Evolutionary conservation across 257 asterid genomes (phyloP), one percentile per base, ranked within the genome.

Genomic region (Nicotiana obtusifolia): DNA sequence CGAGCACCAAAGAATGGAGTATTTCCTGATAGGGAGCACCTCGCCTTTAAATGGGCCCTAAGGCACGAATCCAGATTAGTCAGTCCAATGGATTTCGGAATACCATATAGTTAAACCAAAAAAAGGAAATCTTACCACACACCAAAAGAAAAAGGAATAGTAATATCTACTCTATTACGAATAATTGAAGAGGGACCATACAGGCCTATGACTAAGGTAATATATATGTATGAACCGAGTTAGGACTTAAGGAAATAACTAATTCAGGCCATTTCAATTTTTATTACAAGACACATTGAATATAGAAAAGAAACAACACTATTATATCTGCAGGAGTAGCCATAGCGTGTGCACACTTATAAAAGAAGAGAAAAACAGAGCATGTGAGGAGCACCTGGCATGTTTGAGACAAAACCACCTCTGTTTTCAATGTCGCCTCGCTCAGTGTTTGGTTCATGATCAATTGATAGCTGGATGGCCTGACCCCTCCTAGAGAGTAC

Each of bases 391-490:
- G 78, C 85, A 95, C 99, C 99, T 86, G 99, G 99, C 95, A 95
- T 89, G 88, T 93, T 95, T 13, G 99, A 92, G 86, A 95, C 99
- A 71, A 95, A 95, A 69, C 98, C 98, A 30, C 98, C 98, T 87
- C 88, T 85, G 81, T 92, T 82, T 83, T 93, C 98, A 77, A 95
- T 95, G 86, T 93, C 90, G 20, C 89, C 91, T 5, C 99, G 89
- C 84, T 95, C 99, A 0, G 91, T 90, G 81, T 93, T 90, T 61
- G 99, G 99, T 83, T 95, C 99, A 13, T 95, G 99, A 85, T 95
- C 99, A n/a, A 93, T 78, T 4, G 90, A 87, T 92, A 95, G 85
- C 84, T 93, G 98, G 83, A 91, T 83, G 14, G 98, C 99, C 67
- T 91, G 91, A 24, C 99, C 99, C 82, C 88, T 87, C 88, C 87